phyloP scores from a whole-genome alignment of 768 basidiomycete species.

The Rhodotorula toruloides region DNA sequence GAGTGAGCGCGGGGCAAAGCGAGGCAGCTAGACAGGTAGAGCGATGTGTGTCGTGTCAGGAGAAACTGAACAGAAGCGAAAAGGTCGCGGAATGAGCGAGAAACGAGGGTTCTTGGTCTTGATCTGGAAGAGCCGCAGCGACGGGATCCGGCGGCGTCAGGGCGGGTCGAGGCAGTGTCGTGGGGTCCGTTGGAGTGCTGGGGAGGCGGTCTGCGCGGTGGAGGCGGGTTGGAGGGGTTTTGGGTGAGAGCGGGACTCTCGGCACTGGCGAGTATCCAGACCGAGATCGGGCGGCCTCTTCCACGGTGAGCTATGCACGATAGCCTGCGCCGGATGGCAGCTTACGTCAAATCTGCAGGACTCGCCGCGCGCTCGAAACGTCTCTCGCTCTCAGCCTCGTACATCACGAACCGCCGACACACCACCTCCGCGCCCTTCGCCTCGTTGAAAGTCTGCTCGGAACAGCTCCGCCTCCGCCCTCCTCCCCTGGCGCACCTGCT shows the following conservation, averaged over 20 bases:
- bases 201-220: no score
- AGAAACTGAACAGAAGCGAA: no score
- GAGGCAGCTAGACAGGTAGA: no score
- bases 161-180: no score
- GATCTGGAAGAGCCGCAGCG: no score
- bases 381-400: slow-evolving; percentile 70
- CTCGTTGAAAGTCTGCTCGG: slow-evolving; percentile 68
- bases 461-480: background rate
- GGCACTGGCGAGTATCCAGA: slow-evolving; percentile 56
- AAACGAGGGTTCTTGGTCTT: no score
- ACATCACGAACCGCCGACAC: slow-evolving; percentile 80
- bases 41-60: no score
- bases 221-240: no score
- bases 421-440: slow-evolving; percentile 70
- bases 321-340: slow-evolving; percentile 5
- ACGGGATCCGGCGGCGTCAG: no score
- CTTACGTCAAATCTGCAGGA: slow-evolving; percentile 53
- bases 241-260: slow-evolving; percentile 62
- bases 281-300: slow-evolving; percentile 57
- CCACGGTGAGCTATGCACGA: slow-evolving; percentile 49
- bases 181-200: no score
- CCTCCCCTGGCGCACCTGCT: background rate
- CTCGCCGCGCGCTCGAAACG: slow-evolving; percentile 63
- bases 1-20: no score
- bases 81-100: no score